phyloP scores from a whole-genome alignment of 2,329 filamentous ascomycete species.

The Aspergillus arachidicola region DNA sequence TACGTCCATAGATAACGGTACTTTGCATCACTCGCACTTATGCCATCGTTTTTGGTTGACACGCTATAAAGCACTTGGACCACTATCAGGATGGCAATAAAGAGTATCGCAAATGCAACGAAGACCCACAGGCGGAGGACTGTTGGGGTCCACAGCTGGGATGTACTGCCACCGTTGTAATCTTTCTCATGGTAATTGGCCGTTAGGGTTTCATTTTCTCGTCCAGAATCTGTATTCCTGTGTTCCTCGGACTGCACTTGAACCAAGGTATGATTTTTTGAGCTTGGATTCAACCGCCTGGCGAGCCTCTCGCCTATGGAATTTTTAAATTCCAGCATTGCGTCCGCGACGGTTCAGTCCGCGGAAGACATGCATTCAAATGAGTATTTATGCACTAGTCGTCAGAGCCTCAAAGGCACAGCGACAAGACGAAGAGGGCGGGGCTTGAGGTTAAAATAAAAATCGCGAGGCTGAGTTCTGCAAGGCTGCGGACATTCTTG shows the following conservation, averaged over 20 bases:
- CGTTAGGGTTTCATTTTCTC: background rate
- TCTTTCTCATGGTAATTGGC: background rate
- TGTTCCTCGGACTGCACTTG: background rate
- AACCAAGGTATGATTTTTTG: background rate
- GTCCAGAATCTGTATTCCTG: background rate
- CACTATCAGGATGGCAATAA: background rate
- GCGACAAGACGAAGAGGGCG: background rate
- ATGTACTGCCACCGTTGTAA: background rate
- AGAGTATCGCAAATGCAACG: conserved; percentile 14
- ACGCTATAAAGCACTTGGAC: conserved; percentile 1
- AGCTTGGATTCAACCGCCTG: background rate
- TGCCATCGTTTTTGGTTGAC: conserved; percentile 1
- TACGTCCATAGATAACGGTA: conserved; percentile 11
- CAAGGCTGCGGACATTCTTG: background rate
- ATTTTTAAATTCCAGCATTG: background rate
- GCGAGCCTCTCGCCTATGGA: background rate
- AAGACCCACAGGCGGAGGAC: background rate
- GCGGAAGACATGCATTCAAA: background rate
- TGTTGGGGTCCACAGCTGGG: background rate
- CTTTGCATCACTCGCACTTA: background rate
- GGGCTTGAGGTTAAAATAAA: background rate
- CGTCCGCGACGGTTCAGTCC: background rate
- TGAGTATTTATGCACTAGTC: background rate
- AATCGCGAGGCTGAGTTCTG: background rate
- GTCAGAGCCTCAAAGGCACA: background rate